Evolutionary conservation across 805 yeast species (phyloP), one percentile per base, ranked within the genome.

Genomic region (Yamadazyma nakazawae): DNA sequence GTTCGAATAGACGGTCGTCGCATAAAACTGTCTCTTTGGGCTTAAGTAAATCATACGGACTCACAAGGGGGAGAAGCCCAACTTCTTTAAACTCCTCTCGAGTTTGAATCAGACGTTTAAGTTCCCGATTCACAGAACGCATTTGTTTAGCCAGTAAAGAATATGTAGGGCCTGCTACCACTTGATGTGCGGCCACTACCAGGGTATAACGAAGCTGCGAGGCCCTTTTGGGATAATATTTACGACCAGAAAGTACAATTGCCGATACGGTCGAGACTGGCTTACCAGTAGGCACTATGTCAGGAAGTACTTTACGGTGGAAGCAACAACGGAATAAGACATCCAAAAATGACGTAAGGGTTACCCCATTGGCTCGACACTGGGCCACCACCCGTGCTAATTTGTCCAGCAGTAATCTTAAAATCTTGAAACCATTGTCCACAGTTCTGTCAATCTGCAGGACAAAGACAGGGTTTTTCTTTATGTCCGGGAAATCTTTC

Each of bases 321-420:
- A 51, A 46, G 37, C 50, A 48, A 26, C 46, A 48, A 6, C 37
- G 43, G 12, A 48, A 21, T 12, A 45, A 35, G 9, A 48, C 43
- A 24, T 25, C 40, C 16, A 51, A 43, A 35, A 51, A 51, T 2
- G 52, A 13, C 2, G 54, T 51, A 10, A 51, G 26, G 6, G 52
- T 46, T 5, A 46, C 43, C 3, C 44, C 47, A 10, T 51, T 37
- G 8, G 11, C 10, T 21, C 40, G 36, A 9, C 39, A 35, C 5
- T 35, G 11, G 11, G 18, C 25, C 32, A 43, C 31, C 6, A 48
- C 26, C 2, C 6, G 10, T 2, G 34, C 31, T 2, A 46, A 11
- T 14, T 32, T 36, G 11, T 17, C 40, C 13, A 12, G 17, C 5
- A 45, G 41, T 13, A 50, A 8, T 11, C 19, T 12, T 13, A 43